These are phyloP conservation scores for Bruguiera parviflora DNA, from an alignment of 345 rosid genomes.

Conservation along the genomic window DNA sequence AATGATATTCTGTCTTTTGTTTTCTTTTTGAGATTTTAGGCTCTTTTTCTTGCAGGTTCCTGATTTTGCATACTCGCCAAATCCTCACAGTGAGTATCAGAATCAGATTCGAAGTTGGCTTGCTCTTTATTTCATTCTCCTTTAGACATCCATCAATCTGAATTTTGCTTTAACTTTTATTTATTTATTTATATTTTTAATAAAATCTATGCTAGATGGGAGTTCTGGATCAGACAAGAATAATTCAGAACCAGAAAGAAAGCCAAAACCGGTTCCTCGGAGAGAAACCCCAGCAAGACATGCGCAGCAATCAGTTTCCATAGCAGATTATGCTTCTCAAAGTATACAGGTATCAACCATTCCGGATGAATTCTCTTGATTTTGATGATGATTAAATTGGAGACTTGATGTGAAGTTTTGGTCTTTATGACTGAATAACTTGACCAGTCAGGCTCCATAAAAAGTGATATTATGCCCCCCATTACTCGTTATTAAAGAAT, in stretches of 20 bases:
- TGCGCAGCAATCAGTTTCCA: slow-evolving; percentile 30
- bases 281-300: slow-evolving; percentile 54
- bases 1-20: too few relatives aligned
- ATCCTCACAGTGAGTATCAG: slow-evolving; percentile 59
- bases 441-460: background rate
- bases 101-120: slow-evolving; percentile 40
- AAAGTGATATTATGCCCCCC: background rate
- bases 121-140: slow-evolving; percentile 13
- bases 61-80: slow-evolving; percentile 62
- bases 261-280: slow-evolving; percentile 45
- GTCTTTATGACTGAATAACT: too few relatives aligned
- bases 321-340: slow-evolving; percentile 47
- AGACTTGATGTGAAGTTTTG: background rate
- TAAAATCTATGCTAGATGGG: slow-evolving; percentile 45
- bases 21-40: slow-evolving; percentile 36
- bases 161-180: background rate
- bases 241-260: slow-evolving; percentile 67
- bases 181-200: background rate
- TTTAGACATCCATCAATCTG: slow-evolving; percentile 15
- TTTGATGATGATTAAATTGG: slow-evolving; percentile 17
- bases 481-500: background rate
- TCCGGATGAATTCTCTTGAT: slow-evolving; percentile 9
- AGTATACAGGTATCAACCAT: slow-evolving; percentile 42
- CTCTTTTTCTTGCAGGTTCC: slow-evolving; percentile 51
- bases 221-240: slow-evolving; percentile 71